Evolutionary conservation across 768 basidiomycete genomes (phyloP), one percentile per base, ranked within the genome.

Genomic region (Termitomyces eurrhizus): DNA sequence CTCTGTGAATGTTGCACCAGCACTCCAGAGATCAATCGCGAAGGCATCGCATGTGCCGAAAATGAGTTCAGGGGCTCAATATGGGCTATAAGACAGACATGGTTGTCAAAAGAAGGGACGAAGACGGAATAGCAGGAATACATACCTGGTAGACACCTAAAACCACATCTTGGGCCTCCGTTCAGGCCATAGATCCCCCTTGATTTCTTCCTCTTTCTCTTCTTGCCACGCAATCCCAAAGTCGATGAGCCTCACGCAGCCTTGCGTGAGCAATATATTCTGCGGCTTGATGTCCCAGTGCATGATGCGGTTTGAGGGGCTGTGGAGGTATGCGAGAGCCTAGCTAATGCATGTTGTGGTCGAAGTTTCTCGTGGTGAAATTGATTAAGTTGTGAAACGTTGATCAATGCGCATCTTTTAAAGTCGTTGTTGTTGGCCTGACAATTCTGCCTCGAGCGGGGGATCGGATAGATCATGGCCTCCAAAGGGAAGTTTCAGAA

Each of bases 241-340:
- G 72, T 98, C 95, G 59, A 95, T 87, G 32, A 98, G 74, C 63
- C 88, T 85, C 5, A 87, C 76, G 48, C 77, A 76, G 0, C 93
- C 76, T 2, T 70, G 65, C 0, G 83, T 82, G 7, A 97, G 65
- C 21, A 95, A 78, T 35, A 95, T 75, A 67, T 97, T 97, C 41
- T 80, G 75, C 0, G 95, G 94, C 57, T 93, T 94, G 65, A 97
- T 78, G 70, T 97, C 95, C 7, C 95, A 78, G 66, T 98, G 95
- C 1, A 92, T 90, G 48, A 96, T 83, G 2, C 68, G 65, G 12
- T 74, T 70, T 2, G 71, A 64, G 9, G 73, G 70, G 56, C 76
- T 67, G 65, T 97, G 93, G 7, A 97, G 78, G 71, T 89, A 89
- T 0, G 78, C 77, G 1, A 94, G 68, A 0, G 86, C 93, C 1